These are phyloP conservation scores for Candida montana DNA, from an alignment of 805 yeast species.

Conservation along the genomic window DNA sequence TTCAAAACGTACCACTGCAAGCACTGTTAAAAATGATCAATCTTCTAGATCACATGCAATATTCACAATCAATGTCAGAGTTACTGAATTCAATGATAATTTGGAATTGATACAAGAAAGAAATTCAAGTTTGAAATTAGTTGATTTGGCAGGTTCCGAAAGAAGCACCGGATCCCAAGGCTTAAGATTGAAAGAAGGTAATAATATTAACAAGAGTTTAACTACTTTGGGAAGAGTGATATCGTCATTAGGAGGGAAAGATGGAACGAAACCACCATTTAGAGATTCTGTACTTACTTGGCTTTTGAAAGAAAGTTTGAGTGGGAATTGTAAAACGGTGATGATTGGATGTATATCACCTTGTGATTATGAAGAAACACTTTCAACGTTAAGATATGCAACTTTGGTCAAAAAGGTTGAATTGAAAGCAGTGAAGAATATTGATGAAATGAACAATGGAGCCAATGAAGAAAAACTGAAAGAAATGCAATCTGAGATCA, in stretches of 20 bases:
- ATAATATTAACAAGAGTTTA: constrained; percentile 70
- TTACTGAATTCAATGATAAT: constrained; percentile 39
- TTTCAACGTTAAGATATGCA: constrained; percentile 74
- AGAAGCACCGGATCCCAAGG: constrained; percentile 61
- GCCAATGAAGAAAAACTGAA: constrained; percentile 13
- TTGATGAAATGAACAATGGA: constrained; percentile 14
- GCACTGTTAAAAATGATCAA: constrained; percentile 65
- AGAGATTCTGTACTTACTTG: constrained; percentile 75
- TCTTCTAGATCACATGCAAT: constrained; percentile 83
- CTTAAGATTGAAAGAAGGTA: constrained; percentile 64
- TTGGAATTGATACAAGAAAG: constrained; percentile 43
- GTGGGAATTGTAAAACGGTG: constrained; percentile 84
- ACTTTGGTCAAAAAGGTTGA: constrained; percentile 66
- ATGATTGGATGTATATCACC: constrained; percentile 88
- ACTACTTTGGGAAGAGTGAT: constrained; percentile 74
- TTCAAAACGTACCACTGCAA: constrained; percentile 56
- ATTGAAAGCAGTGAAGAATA: constrained; percentile 51
- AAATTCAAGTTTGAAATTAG: constrained; percentile 58
- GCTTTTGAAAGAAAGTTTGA: constrained; percentile 66
- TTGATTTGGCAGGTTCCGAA: constrained; percentile 83
- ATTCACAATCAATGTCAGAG: constrained; percentile 55
- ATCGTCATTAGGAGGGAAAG: constrained; percentile 41
- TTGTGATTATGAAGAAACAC: constrained; percentile 68
- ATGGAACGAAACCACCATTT: constrained; percentile 25
- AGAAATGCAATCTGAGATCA: constrained; percentile 19